Base-by-base conservation (phyloP, 768 basidiomycete genomes). In the Nidula microcarpa region DNA sequence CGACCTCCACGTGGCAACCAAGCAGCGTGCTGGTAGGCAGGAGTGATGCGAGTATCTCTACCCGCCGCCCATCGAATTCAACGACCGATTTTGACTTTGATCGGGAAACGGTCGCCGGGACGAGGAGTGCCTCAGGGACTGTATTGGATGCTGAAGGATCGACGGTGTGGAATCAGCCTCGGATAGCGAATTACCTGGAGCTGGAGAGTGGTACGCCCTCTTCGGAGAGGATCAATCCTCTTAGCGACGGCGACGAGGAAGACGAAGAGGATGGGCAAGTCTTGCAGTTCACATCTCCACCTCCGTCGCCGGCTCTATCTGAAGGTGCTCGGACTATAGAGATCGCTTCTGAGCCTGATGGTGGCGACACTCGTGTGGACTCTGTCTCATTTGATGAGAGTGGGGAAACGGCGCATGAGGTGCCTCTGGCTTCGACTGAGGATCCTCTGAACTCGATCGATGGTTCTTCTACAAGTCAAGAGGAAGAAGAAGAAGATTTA, bases 151-250 rank as follows among this genome's bases (percentile, higher is more conserved):
- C 41, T 23, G 50, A 32, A 11, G 50, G 30, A 2, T 84, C 85
- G 34, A 86, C 86, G 1, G 85, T 86, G 33, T 89, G 87, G 87
- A 74, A 74, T 13, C 80, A 83, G 35, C 72, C 72, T 3, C 77
- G 76, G 10, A 79, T 86, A 17, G 78, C 81, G 5, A 77, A 80
- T 30, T 88, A 87, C 65, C 73, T 88, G 30, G 62, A 69, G 35
- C 56, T 51, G 33, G 61, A 57, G 39, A 57, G 60, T 47, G 59
- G 50, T 45, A 66, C 63, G 10, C 59, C 60, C 6, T 61, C 60
- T 37, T 61, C 63, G 43, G 64, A 65, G 33, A 54, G 53, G 35
- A 55, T 53, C 32, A 57, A 46, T 30, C 44, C 44, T 23, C 10
- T 14, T 46, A 10, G 11, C 3, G 52, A 46, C 35, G 48, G 53